phyloP scores from a whole-genome alignment of 768 basidiomycete genomes.

The Pisolithus orientalis region DNA sequence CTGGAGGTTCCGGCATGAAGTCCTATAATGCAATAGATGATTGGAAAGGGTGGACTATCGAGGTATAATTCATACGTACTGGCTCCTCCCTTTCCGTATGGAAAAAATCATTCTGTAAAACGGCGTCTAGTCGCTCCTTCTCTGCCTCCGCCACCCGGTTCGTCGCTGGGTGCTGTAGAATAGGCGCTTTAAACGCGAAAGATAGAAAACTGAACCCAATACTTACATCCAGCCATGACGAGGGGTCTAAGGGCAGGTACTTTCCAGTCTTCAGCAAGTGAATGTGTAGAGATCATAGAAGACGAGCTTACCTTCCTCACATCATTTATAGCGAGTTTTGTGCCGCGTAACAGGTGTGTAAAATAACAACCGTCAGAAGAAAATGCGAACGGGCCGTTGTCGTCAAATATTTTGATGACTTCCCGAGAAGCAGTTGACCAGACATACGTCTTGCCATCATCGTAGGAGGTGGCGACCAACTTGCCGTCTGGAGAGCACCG shows the following conservation, averaged over 20 bases:
- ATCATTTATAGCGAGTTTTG: background rate
- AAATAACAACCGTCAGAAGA: constrained; percentile 2
- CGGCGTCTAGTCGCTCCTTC: background rate
- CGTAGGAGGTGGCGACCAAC: constrained; percentile 6
- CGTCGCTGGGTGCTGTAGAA: background rate
- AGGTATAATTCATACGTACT: background rate
- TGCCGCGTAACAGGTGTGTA: background rate
- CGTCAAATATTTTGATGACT: constrained; percentile 48
- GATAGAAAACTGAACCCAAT: background rate
- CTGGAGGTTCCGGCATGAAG: background rate
- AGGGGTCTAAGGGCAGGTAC: background rate
- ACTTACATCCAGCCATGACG: background rate
- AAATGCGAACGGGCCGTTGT: constrained; percentile 40
- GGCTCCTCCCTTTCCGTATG: background rate
- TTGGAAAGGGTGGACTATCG: no score
- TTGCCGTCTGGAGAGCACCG: constrained; percentile 11
- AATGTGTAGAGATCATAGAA: background rate
- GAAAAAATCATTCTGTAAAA: background rate
- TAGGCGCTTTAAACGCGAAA: background rate
- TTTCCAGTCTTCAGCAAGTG: background rate
- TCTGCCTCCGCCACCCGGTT: background rate
- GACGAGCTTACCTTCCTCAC: background rate
- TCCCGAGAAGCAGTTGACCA: constrained; percentile 7
- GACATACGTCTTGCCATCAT: constrained; percentile 6
- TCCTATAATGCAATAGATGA: no score